Percentiles rank a stretch among this genome's conserved stretches.
phyloP scores from a whole-genome alignment of 2,329 filamentous ascomycete species.

The Eutypella sp. region DNA sequence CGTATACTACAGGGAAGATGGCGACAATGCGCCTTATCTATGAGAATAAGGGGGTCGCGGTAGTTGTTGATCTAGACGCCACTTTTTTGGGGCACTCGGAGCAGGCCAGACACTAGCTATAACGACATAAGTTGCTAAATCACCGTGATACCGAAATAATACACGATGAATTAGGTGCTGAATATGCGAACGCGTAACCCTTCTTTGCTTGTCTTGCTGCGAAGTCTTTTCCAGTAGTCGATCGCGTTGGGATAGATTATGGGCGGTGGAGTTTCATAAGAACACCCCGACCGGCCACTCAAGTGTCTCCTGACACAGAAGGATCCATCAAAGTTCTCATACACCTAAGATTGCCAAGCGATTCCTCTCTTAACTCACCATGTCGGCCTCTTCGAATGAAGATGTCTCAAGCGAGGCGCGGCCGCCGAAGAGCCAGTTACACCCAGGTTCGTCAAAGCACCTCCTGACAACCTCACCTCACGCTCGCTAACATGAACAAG shows the following conservation, averaged over 20 bases:
- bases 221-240: too few species aligned
- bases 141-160: background rate
- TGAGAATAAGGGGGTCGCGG: background rate
- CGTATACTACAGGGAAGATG: background rate
- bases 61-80: background rate
- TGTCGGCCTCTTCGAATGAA: background rate
- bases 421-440: background rate
- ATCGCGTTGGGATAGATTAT: too few species aligned
- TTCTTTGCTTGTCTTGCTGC: too few species aligned
- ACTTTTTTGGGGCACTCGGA: background rate
- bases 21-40: background rate
- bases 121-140: background rate
- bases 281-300: too few species aligned
- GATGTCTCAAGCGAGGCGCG: background rate
- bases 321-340: too few species aligned
- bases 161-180: too few species aligned
- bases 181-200: too few species aligned
- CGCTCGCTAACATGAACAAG: slow-evolving; percentile 28
- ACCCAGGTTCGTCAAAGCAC: background rate
- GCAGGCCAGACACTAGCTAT: background rate
- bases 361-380: too few species aligned
- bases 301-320: too few species aligned
- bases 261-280: too few species aligned
- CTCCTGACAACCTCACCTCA: too few species aligned
- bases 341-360: too few species aligned